phyloP scores from a whole-genome alignment of 768 basidiomycete genomes.

The Dentipellis fragilis region DNA sequence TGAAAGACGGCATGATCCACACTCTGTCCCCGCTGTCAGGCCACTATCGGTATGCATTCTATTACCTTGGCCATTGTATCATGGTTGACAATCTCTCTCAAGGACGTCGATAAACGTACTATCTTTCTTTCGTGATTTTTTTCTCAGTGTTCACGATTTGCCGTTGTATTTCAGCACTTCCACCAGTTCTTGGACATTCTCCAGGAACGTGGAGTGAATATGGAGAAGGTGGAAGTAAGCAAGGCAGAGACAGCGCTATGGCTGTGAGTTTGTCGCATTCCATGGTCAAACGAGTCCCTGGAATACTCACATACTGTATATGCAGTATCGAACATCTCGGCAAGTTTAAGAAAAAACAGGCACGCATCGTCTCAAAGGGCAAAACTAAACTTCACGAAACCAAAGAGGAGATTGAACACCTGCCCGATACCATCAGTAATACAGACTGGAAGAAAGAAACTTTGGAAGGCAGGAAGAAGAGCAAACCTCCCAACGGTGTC shows the following conservation, averaged over 20 bases:
- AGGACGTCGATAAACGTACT: slow-evolving; percentile 47
- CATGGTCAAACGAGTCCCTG: neutral
- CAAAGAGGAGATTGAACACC: slow-evolving; percentile 15
- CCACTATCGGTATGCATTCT: slow-evolving; percentile 39
- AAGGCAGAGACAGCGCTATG: slow-evolving; percentile 51
- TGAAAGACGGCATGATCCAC: slow-evolving; percentile 50
- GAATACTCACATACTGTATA: neutral
- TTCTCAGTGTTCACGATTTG: neutral
- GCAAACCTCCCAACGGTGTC: neutral
- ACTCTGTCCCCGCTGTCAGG: slow-evolving; percentile 57
- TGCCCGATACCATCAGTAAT: neutral
- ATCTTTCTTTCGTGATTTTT: neutral
- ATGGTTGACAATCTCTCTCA: neutral
- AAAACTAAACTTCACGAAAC: slow-evolving; percentile 25
- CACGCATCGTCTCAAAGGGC: slow-evolving; percentile 18
- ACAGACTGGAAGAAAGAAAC: slow-evolving; percentile 25
- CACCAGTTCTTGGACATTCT: slow-evolving; percentile 43
- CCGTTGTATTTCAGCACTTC: slow-evolving; percentile 37
- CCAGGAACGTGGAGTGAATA: slow-evolving; percentile 43
- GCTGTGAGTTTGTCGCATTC: slow-evolving; percentile 29
- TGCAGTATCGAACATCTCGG: slow-evolving; percentile 36
- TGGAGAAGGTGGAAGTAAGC: slow-evolving; percentile 47
- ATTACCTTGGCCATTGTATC: neutral
- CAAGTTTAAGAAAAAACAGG: slow-evolving; percentile 34
- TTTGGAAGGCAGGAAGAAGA: slow-evolving; percentile 17